Evolutionary conservation across 2,329 filamentous ascomycete species (phyloP), one percentile per base, ranked within the genome.

Genomic region (Colletotrichum abscissum): DNA sequence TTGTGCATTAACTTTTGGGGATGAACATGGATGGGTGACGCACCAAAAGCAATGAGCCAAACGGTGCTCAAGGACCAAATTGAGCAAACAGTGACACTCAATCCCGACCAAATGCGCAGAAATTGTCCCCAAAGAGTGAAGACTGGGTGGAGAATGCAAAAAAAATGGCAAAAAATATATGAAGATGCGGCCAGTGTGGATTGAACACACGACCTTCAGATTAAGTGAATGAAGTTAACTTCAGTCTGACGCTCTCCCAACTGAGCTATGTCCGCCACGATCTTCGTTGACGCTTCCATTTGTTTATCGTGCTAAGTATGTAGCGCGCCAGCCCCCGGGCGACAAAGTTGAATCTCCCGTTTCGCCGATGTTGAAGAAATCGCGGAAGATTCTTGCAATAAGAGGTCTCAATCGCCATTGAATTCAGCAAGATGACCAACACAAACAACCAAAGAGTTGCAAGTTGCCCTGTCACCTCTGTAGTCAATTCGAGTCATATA

Each of bases 171-270:
- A 55, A 35, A n/a, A 1, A 14, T 26, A 56, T 8, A 0, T 35
- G 58, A 69, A 69, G 42, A 70, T 73, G 70, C 70, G 70, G 67
- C 70, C 70, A 73, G 70, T 73, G 70, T 73, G 70, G 70, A 70
- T 73, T 70, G 67, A 73, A 73, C 70, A 73, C 70, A 73, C 70
- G 70, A 73, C 70, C 70, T 73, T 73, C 70, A 73, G 70, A 73
- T 73, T 66, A 52, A 62, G 28, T 70, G 70, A 73, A 35, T 65
- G 70, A 73, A 73, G 70, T 70, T 70, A 1, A 54, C 70, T 73
- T 73, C 70, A 73, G 70, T 73, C 70, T 73, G 70, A 73, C 70
- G 70, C 70, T 73, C 70, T 73, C 70, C 70, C 70, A 73, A 73
- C 70, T 73, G 70, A 73, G 70, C 70, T 73, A 73, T 73, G 70